phyloP scores from a whole-genome alignment of 169 alveolate genomes.

The Plasmodium gaboni region DNA sequence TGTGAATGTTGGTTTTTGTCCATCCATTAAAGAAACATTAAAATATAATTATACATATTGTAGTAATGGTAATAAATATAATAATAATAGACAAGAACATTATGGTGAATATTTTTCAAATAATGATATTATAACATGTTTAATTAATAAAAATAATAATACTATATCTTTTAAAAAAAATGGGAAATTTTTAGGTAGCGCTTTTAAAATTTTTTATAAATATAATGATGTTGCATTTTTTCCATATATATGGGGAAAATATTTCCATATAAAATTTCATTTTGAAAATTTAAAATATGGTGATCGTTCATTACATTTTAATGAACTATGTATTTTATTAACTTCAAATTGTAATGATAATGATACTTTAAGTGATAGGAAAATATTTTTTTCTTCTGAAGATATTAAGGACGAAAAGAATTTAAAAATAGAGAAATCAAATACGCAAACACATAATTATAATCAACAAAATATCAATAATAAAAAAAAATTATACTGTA shows the following conservation, averaged over 20 bases:
- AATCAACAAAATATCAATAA: conserved; percentile 10
- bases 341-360: neutral
- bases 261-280: conserved; percentile 44
- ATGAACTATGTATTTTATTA: conserved; percentile 13
- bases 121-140: conserved; percentile 59
- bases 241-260: conserved; percentile 70
- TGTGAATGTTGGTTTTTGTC: conserved; percentile 69
- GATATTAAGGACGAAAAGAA: neutral
- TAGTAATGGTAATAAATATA: conserved; percentile 69
- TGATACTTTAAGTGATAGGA: conserved; percentile 9
- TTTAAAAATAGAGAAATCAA: neutral
- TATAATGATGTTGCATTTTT: conserved; percentile 64
- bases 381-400: conserved; percentile 11
- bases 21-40: conserved; percentile 53
- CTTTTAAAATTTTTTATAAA: conserved; percentile 72
- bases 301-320: conserved; percentile 14
- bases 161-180: conserved; percentile 69
- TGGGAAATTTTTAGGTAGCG: conserved; percentile 64
- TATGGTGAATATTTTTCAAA: conserved; percentile 35
- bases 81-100: conserved; percentile 42
- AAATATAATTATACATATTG: conserved; percentile 65
- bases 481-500: conserved; percentile 81
- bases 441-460: too few relatives aligned
- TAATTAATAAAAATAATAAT: conserved; percentile 52
- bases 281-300: conserved; percentile 62